Percentiles rank a stretch among this genome's conserved stretches.
Conservation (phyloP, 768 basidiomycete genomes). For the Tylopilus felleus region DNA sequence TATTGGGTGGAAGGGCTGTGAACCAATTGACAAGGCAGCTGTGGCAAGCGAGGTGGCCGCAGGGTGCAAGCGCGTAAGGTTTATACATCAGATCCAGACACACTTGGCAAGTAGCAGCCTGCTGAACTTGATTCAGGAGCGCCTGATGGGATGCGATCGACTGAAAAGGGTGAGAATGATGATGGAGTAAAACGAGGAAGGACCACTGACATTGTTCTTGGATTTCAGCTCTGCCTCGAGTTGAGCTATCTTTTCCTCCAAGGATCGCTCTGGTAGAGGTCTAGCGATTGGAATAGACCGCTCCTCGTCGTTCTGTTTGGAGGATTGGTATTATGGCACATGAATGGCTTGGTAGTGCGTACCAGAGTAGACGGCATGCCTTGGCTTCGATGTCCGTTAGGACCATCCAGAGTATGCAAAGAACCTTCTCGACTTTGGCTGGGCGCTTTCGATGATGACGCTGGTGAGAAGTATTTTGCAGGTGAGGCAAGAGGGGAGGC, state of each 20-base stretch:
- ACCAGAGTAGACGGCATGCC: conserved; percentile 14
- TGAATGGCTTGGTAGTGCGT: not conserved
- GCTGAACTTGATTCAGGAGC: conserved; percentile 52
- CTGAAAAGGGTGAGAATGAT: conserved; percentile 26
- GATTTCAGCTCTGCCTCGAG: conserved; percentile 44
- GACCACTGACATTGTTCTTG: conserved; percentile 37
- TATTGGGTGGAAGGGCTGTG: conserved; percentile 40
- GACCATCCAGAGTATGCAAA: not conserved
- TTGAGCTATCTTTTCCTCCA: conserved; percentile 32
- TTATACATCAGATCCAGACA: conserved; percentile 72
- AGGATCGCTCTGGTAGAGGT: not conserved
- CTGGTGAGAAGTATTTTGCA: not conserved
- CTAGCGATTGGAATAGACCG: not conserved
- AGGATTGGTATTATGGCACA: conserved; percentile 5
- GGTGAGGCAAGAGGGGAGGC: not conserved
- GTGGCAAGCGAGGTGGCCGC: conserved; percentile 72
- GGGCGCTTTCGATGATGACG: not conserved
- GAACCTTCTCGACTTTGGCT: not conserved
- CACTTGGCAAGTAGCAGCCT: conserved; percentile 72
- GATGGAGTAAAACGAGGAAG: not conserved
- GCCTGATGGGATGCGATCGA: conserved; percentile 51
- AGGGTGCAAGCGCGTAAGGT: conserved; percentile 72
- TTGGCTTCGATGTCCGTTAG: not conserved
- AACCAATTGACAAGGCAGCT: conserved; percentile 77
- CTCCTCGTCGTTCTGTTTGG: conserved; percentile 8